phyloP scores from a whole-genome alignment of 352 stramenopile genomes.

The Pythium rishiriense region DNA sequence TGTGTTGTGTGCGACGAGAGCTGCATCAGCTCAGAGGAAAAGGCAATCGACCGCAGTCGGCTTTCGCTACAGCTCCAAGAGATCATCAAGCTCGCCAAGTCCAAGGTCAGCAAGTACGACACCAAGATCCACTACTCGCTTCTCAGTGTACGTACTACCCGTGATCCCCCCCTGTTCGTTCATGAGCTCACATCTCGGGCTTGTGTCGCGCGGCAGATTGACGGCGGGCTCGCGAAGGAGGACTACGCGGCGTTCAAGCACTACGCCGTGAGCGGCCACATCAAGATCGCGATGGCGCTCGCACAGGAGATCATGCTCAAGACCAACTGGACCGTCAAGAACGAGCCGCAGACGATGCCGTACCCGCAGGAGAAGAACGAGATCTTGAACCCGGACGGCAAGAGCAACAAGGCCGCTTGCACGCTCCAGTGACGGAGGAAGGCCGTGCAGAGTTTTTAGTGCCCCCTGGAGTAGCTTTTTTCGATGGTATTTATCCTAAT shows the following conservation, averaged over 20 bases:
- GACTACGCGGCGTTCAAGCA: slow-evolving; percentile 85
- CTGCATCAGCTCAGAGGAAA: slow-evolving; percentile 80
- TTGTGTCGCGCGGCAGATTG: slow-evolving; percentile 36
- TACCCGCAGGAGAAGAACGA: slow-evolving; percentile 80
- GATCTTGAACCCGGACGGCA: slow-evolving; percentile 69
- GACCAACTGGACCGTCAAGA: slow-evolving; percentile 63
- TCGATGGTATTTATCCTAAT: slow-evolving; percentile 15
- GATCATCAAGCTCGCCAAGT: slow-evolving; percentile 86
- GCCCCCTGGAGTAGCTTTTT: not conserved
- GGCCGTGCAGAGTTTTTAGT: not conserved
- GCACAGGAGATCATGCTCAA: slow-evolving; percentile 69
- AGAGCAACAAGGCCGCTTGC: slow-evolving; percentile 40
- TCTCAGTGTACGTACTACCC: slow-evolving; percentile 48
- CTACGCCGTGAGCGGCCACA: slow-evolving; percentile 79
- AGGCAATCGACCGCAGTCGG: slow-evolving; percentile 70
- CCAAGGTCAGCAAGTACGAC: slow-evolving; percentile 74
- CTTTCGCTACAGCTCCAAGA: slow-evolving; percentile 81
- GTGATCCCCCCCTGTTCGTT: not conserved
- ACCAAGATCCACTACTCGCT: slow-evolving; percentile 82
- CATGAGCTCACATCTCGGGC: not conserved
- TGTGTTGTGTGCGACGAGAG: slow-evolving; percentile 85
- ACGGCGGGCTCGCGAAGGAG: slow-evolving; percentile 55
- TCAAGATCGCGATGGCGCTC: slow-evolving; percentile 79
- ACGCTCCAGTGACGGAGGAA: slow-evolving; percentile 32
- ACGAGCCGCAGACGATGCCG: slow-evolving; percentile 59